Evolutionary conservation across 495 filamentous ascomycete species (phyloP), one percentile per base, ranked within the genome.

Genomic region (Xylaria cubensis): DNA sequence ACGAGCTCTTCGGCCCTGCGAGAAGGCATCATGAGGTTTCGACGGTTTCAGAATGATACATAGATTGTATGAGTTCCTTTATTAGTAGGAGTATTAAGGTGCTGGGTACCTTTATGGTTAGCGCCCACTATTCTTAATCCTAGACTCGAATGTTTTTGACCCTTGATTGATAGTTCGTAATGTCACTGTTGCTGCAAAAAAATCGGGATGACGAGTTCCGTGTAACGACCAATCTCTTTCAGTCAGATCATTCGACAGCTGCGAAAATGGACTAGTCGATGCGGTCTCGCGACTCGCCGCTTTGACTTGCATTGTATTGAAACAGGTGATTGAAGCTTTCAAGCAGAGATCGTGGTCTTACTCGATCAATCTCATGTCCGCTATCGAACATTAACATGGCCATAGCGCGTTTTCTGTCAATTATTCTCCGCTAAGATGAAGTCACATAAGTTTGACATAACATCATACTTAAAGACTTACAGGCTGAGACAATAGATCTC

Each of bases 21-120:
- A 4, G 64, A 67, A 8, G 48, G 64, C 64, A 67, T 67, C n/a
- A 3, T 64, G 42, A 44, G 7, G 19, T 17, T 51, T 39, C 39
- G 32, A 12, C 21, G 19, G 53, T 39, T 8, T 36, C 46, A 13
- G 19, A 53, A 36, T 67, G 19, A 29, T 12, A 29, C n/a, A 53
- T n/a, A 50, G 41, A 41, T 39, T 5, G 17, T 5, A 67, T 15
- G 46, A 17, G 26, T 36, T 51, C 39, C 17, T 46, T 21, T 21
- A 46, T 50, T 36, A 34, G 44, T 17, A 53, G 8, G 32, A 41
- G 21, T 21, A 67, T 53, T 44, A 36, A 39, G 19, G 21, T 67
- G 17, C 64, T n/a, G 34, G 64, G 24, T 67, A 53, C 26, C 29
- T 19, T 48, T 67, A 24, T 1, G 46, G 29, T 19, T 53, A 67